Percentiles rank a stretch among this genome's conserved stretches.
These are phyloP conservation scores for Catharanthus roseus DNA, from an alignment of 257 asterid genomes.

Conservation along the genomic window DNA sequence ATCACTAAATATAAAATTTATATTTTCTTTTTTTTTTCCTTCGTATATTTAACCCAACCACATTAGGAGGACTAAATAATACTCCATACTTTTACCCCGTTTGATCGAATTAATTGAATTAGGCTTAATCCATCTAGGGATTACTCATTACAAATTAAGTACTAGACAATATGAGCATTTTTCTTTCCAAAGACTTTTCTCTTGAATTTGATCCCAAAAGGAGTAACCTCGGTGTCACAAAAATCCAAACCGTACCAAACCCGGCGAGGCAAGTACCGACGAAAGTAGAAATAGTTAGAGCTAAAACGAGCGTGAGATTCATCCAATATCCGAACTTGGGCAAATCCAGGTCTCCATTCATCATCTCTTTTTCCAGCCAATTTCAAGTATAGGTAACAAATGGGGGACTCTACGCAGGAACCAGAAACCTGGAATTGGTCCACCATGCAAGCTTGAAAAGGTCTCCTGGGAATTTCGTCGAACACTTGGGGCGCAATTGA, in stretches of 20 bases:
- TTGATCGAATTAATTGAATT: too few species aligned
- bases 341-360: constrained; percentile 48
- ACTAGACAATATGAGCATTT: neutral
- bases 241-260: constrained; percentile 40
- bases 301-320: constrained; percentile 22
- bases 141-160: too few species aligned
- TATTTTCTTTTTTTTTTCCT: too few species aligned
- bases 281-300: constrained; percentile 36
- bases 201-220: constrained; percentile 32
- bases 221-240: constrained; percentile 35
- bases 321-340: constrained; percentile 23
- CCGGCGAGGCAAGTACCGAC: constrained; percentile 42
- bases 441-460: constrained; percentile 42
- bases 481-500: constrained; percentile 43
- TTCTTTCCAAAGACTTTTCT: constrained; percentile 26
- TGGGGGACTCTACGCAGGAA: constrained; percentile 34
- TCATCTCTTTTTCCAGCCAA: constrained; percentile 33
- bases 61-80: too few species aligned
- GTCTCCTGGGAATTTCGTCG: constrained; percentile 39
- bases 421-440: constrained; percentile 38
- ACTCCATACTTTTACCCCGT: too few species aligned
- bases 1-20: too few species aligned
- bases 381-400: constrained; percentile 39
- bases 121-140: too few species aligned
- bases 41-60: too few species aligned